Percentiles rank a stretch among this genome's conserved stretches.
Evolutionary conservation across 1,284 basidiomycete genomes (phyloP).

Genomic region (Trametes pubescens): DNA sequence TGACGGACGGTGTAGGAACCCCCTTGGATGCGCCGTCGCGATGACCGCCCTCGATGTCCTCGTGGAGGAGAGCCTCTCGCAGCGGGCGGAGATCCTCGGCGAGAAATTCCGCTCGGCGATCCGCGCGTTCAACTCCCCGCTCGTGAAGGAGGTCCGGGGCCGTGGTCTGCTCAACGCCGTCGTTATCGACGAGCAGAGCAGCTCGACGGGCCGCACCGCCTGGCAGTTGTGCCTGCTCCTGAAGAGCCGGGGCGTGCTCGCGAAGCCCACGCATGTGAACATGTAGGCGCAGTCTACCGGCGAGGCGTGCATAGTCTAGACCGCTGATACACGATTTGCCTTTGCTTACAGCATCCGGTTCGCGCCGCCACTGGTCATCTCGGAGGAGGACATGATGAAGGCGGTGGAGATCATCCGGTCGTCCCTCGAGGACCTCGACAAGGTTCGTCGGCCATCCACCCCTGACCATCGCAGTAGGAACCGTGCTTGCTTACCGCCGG

Average conservation of each 20-base stretch:
- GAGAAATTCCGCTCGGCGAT: slow-evolving; percentile 82
- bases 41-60: slow-evolving; percentile 92
- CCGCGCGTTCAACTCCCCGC: slow-evolving; percentile 69
- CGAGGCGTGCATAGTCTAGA: slow-evolving; percentile 4
- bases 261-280: slow-evolving; percentile 97
- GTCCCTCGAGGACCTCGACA: slow-evolving; percentile 84
- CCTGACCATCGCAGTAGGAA: slow-evolving; percentile 8
- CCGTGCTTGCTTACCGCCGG: slow-evolving; percentile 20
- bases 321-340: slow-evolving; percentile 10
- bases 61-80: slow-evolving; percentile 84
- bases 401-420: slow-evolving; percentile 82
- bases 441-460: slow-evolving; percentile 53
- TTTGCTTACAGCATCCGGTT: slow-evolving; percentile 80
- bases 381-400: slow-evolving; percentile 82
- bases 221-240: slow-evolving; percentile 97
- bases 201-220: slow-evolving; percentile 81
- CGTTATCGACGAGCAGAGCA: slow-evolving; percentile 89
- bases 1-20: slow-evolving; percentile 69
- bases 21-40: slow-evolving; percentile 94
- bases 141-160: slow-evolving; percentile 82
- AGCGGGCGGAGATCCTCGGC: slow-evolving; percentile 83
- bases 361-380: slow-evolving; percentile 94
- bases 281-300: slow-evolving; percentile 59
- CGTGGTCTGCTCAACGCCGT: slow-evolving; percentile 93
- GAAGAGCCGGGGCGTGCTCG: slow-evolving; percentile 90